Evolutionary conservation across 345 rosid species (phyloP).

Genomic region (Carallia brachiata): DNA sequence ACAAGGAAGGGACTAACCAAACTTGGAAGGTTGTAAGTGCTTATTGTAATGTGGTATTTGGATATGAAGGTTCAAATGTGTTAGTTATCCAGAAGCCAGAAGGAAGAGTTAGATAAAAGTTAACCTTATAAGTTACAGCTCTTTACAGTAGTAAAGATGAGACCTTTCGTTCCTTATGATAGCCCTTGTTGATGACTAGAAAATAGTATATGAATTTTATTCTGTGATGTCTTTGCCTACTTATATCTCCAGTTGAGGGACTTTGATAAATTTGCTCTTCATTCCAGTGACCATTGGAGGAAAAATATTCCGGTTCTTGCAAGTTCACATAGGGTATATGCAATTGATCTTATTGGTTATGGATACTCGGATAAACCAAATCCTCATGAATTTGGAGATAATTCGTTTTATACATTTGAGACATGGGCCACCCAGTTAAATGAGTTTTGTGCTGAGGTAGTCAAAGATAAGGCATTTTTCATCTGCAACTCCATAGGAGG

Average conservation of each 20-base stretch:
- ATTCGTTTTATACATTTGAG: constrained; percentile 77
- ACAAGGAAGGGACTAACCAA: no score
- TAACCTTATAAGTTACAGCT: no score
- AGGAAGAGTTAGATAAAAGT: no score
- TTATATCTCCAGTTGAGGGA: background rate
- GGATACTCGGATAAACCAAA: constrained; percentile 93
- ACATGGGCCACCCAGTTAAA: constrained; percentile 84
- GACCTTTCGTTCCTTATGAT: no score
- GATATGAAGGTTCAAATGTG: no score
- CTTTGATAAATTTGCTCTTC: constrained; percentile 2
- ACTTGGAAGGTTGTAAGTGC: no score
- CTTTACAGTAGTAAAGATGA: no score
- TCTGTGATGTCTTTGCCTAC: background rate
- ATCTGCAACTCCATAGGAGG: constrained; percentile 97
- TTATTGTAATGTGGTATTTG: no score
- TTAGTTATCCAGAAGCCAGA: no score
- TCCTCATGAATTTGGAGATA: constrained; percentile 56
- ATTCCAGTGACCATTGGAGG: constrained; percentile 78
- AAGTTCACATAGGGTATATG: constrained; percentile 61
- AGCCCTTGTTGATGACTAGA: background rate
- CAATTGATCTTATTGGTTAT: constrained; percentile 88
- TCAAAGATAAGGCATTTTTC: constrained; percentile 78
- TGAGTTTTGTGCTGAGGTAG: constrained; percentile 62
- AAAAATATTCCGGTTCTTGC: constrained; percentile 80
- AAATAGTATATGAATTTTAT: background rate